phyloP scores from a whole-genome alignment of 2,329 filamentous ascomycete species.

The Achaetomium macrosporum region DNA sequence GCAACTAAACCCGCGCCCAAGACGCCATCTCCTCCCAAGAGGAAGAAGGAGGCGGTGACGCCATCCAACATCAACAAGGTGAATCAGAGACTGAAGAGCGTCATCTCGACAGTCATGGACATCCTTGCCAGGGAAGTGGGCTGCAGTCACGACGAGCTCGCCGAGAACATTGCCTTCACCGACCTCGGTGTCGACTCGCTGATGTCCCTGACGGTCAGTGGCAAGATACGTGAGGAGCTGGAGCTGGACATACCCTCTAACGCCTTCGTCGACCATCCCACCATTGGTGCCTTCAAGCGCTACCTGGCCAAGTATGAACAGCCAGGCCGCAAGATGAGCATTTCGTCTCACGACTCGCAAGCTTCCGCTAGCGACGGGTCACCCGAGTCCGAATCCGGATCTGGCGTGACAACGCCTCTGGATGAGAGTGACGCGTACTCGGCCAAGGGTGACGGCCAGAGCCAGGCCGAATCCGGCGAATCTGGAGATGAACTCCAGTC shows the following conservation, averaged over 20 bases:
- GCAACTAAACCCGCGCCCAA: conserved; percentile 33
- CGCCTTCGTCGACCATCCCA: conserved; percentile 49
- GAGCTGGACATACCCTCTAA: conserved; percentile 49
- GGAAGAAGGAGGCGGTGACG: conserved; percentile 43
- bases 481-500: conserved; percentile 41
- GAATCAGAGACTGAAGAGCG: conserved; percentile 45
- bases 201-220: conserved; percentile 53
- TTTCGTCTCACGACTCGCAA: conserved; percentile 30
- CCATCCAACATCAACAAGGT: conserved; percentile 42
- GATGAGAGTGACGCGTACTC: conserved; percentile 48
- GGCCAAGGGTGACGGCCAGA: conserved; percentile 36
- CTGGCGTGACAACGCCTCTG: conserved; percentile 47
- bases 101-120: conserved; percentile 42
- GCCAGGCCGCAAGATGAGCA: conserved; percentile 24
- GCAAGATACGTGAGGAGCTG: conserved; percentile 52
- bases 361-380: conserved; percentile 38
- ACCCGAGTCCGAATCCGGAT: conserved; percentile 43
- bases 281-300: conserved; percentile 47
- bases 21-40: conserved; percentile 29
- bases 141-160: conserved; percentile 48
- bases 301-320: conserved; percentile 38
- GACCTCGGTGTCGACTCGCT: conserved; percentile 57
- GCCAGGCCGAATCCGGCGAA: conserved; percentile 27
- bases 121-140: conserved; percentile 54
- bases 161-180: conserved; percentile 49